Evolutionary conservation across 2,329 filamentous ascomycete genomes (phyloP).

Genomic region (Gaeumannomyces sp.): DNA sequence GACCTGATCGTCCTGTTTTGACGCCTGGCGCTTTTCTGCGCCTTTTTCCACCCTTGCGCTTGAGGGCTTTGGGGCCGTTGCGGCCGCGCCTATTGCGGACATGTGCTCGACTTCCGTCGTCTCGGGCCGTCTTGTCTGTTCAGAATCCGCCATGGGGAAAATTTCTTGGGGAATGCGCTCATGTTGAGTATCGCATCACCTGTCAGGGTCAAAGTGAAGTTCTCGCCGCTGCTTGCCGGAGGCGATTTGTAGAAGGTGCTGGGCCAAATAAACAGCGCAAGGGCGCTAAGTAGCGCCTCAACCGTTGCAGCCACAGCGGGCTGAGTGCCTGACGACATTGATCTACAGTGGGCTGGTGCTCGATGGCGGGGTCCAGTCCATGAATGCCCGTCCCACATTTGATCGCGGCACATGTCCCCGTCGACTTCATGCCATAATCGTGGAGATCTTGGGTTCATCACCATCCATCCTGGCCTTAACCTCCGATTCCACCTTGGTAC

Average conservation of each 20-base stretch:
- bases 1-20: slow-evolving; percentile 40
- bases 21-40: not conserved
- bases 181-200: not conserved
- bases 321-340: not conserved
- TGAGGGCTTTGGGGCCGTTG: not conserved
- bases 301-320: not conserved
- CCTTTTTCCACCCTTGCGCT: not conserved
- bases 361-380: not conserved
- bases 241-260: not conserved
- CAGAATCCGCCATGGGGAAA: not conserved
- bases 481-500: too few species aligned
- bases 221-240: not conserved
- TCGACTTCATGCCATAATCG: too few species aligned
- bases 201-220: not conserved
- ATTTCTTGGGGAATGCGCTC: not conserved
- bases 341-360: not conserved
- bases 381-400: not conserved
- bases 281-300: not conserved
- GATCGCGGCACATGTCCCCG: too few species aligned
- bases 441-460: not conserved
- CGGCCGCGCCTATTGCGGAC: not conserved
- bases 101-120: not conserved
- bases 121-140: not conserved
- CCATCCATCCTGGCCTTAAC: not conserved
- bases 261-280: not conserved